Percentiles rank a stretch among this genome's conserved stretches.
These are phyloP conservation scores for Botrytis paeoniae DNA, from an alignment of 2,329 filamentous ascomycete species.

Conservation along the genomic window DNA sequence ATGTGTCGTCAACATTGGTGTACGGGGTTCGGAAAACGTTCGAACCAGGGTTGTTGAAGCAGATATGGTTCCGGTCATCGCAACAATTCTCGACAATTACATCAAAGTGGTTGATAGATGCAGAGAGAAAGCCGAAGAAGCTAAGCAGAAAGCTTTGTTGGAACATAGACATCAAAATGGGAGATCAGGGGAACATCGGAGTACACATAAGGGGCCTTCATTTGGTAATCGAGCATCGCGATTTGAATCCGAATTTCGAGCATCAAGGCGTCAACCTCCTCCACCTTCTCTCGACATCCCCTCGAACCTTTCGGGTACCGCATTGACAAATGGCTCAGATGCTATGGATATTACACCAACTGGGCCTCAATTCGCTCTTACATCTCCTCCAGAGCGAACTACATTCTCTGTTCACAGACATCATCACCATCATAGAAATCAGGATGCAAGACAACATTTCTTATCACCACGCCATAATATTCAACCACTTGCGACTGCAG, in stretches of 20 bases:
- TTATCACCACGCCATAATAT: conserved; percentile 52
- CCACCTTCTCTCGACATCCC: conserved; percentile 82
- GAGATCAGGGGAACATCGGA: conserved; percentile 32
- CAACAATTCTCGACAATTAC: conserved; percentile 97
- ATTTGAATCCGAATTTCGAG: conserved; percentile 57
- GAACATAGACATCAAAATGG: conserved; percentile 39
- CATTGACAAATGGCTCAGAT: conserved; percentile 47
- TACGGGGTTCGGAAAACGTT: conserved; percentile 90
- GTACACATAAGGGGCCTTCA: conserved; percentile 38
- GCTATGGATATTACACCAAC: conserved; percentile 61
- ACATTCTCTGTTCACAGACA: conserved; percentile 56
- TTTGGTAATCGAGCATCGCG: conserved; percentile 54
- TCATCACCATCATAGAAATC: conserved; percentile 52
- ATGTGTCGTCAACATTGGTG: conserved; percentile 98
- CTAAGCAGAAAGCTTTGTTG: conserved; percentile 59
- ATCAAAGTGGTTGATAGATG: conserved; percentile 93
- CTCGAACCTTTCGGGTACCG: conserved; percentile 48
- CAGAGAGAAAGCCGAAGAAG: conserved; percentile 80
- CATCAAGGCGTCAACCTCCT: conserved; percentile 72
- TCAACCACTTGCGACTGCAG: conserved; percentile 65
- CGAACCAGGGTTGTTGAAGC: conserved; percentile 95
- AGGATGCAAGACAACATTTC: conserved; percentile 50
- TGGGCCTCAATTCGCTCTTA: conserved; percentile 59
- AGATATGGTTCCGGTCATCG: conserved; percentile 98
- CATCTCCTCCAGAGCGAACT: conserved; percentile 69